Conservation (phyloP, 106 monocot genomes). For the Vanilla planifolia region DNA sequence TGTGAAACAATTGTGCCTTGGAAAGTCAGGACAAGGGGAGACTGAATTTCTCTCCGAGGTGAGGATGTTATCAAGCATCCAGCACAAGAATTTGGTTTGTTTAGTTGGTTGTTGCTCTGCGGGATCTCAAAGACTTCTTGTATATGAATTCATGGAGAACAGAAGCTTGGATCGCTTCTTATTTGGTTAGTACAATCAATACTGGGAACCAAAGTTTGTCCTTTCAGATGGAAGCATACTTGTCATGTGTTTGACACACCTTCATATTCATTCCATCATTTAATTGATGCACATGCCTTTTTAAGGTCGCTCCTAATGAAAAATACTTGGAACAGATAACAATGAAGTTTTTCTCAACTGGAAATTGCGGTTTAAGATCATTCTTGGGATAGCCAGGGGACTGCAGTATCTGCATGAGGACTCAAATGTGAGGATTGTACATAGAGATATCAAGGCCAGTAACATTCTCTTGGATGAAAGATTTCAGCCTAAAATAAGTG, state of each 20-base stretch:
- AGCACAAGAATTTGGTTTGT: slow-evolving; percentile 48
- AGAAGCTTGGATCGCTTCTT: slow-evolving; percentile 38
- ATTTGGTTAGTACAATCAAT: slow-evolving; percentile 24
- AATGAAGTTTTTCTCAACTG: slow-evolving; percentile 26
- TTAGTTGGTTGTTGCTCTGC: slow-evolving; percentile 45
- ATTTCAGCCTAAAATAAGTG: slow-evolving; percentile 57
- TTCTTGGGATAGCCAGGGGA: slow-evolving; percentile 48
- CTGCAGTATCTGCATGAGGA: slow-evolving; percentile 61
- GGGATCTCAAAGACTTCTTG: slow-evolving; percentile 43
- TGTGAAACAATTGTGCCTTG: slow-evolving; percentile 41
- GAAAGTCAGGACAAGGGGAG: slow-evolving; percentile 47
- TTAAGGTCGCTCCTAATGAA: not conserved
- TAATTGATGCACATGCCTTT: no score
- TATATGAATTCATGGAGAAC: slow-evolving; percentile 54
- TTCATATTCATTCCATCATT: no score
- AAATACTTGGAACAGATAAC: slow-evolving; percentile 15
- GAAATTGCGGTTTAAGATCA: slow-evolving; percentile 42
- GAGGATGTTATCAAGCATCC: slow-evolving; percentile 45
- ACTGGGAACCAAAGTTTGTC: no score
- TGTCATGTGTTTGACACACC: no score
- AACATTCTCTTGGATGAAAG: slow-evolving; percentile 61
- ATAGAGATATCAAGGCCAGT: slow-evolving; percentile 60
- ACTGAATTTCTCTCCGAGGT: slow-evolving; percentile 49
- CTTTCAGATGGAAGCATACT: no score
- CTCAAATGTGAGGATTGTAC: slow-evolving; percentile 49